phyloP scores from a whole-genome alignment of 139 green algal species.

The Desmodesmus armatus region DNA sequence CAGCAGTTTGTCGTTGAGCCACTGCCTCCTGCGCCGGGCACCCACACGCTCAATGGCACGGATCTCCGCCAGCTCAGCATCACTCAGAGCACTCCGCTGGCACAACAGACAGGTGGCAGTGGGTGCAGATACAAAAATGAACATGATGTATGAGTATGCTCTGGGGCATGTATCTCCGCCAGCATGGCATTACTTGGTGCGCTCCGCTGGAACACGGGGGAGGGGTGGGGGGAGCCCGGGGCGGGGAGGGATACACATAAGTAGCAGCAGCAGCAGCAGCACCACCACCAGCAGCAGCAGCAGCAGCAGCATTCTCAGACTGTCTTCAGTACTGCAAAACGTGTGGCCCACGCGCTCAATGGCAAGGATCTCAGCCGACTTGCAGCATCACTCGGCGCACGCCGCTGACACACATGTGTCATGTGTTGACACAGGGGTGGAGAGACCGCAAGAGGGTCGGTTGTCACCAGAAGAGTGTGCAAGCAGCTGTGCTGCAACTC shows the following conservation, averaged over 20 bases:
- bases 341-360: no score
- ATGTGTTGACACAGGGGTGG: no score
- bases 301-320: no score
- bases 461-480: no score
- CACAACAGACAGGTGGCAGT: not conserved
- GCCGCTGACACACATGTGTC: no score
- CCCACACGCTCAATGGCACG: conserved; percentile 29
- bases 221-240: not conserved
- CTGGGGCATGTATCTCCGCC: not conserved
- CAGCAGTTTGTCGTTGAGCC: conserved; percentile 50
- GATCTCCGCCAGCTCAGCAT: conserved; percentile 35
- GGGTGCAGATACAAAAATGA: not conserved
- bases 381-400: no score
- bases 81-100: conserved; percentile 12
- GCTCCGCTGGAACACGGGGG: not conserved
- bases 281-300: not conserved
- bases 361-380: no score
- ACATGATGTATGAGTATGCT: not conserved
- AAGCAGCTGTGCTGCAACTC: no score
- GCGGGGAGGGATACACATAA: not conserved
- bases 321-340: no score
- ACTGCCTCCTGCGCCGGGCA: conserved; percentile 13
- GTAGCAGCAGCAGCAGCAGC: not conserved
- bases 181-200: not conserved
- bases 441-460: no score